These are phyloP conservation scores for Nymphaea thermarum DNA, from an alignment of 164 flowering plant species.

Conservation along the genomic window DNA sequence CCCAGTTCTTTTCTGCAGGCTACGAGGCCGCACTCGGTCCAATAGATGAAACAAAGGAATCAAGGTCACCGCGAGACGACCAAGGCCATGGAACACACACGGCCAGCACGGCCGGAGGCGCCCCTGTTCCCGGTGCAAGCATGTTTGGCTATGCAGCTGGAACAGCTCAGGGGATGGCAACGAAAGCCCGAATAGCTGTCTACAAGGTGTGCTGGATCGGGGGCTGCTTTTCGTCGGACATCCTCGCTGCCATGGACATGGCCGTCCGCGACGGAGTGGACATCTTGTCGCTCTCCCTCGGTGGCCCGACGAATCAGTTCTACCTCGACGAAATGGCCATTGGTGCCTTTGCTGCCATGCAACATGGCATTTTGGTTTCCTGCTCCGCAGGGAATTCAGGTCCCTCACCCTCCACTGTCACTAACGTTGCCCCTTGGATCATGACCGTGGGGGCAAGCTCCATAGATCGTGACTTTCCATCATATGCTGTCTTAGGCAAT, in stretches of 20 bases:
- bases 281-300: slow-evolving; percentile 5
- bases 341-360: slow-evolving; percentile 4
- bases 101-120: slow-evolving; percentile 6
- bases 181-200: slow-evolving; percentile 3
- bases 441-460: slow-evolving; percentile 8
- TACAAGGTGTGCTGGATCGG: slow-evolving; percentile 2
- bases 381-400: slow-evolving; percentile 9
- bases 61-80: slow-evolving; percentile 3
- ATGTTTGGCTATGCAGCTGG: slow-evolving; percentile 3
- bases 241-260: slow-evolving; percentile 4
- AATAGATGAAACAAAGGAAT: background rate
- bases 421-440: slow-evolving; percentile 6
- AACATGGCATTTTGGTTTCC: background rate
- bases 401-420: background rate
- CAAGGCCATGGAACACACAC: slow-evolving; percentile 10
- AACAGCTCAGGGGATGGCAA: slow-evolving; percentile 1
- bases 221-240: background rate
- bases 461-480: slow-evolving; percentile 1
- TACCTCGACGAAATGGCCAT: slow-evolving; percentile 1
- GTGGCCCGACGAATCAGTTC: background rate
- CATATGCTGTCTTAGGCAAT: slow-evolving; percentile 1
- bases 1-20: slow-evolving; percentile 2
- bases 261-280: slow-evolving; percentile 8
- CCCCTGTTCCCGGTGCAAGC: background rate
- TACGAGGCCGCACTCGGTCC: background rate